Evolutionary conservation across 2,329 filamentous ascomycete species (phyloP).

Genomic region (Aureobasidium sp.): DNA sequence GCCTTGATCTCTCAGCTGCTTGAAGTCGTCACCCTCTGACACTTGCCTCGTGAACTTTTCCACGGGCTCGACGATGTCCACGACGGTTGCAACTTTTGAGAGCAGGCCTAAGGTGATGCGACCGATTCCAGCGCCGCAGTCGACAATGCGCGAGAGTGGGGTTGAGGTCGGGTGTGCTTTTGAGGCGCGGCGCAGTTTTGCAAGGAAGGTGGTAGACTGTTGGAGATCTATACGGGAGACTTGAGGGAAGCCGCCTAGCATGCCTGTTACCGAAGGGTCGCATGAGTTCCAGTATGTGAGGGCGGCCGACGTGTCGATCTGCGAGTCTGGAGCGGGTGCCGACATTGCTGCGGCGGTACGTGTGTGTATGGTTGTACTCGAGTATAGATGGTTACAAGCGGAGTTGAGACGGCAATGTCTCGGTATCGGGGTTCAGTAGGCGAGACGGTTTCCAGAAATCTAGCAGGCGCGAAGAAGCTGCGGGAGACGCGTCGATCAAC

Average conservation of each 20-base stretch:
- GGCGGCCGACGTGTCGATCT: constrained; percentile 38
- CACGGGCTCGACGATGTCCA: constrained; percentile 83
- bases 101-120: constrained; percentile 73
- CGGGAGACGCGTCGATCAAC: constrained; percentile 14
- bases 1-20: constrained; percentile 33
- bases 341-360: background rate
- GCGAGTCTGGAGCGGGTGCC: constrained; percentile 32
- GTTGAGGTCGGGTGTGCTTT: constrained; percentile 22
- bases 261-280: constrained; percentile 57
- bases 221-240: constrained; percentile 65
- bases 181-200: constrained; percentile 51
- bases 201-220: constrained; percentile 62
- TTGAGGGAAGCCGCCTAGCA: constrained; percentile 69
- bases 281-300: constrained; percentile 48
- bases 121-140: constrained; percentile 68
- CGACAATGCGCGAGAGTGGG: constrained; percentile 41
- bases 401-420: background rate
- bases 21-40: constrained; percentile 27
- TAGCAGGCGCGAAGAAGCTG: background rate
- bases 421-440: background rate
- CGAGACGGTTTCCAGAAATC: background rate
- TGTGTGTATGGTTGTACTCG: background rate
- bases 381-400: background rate
- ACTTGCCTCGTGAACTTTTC: constrained; percentile 68
- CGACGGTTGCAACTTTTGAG: constrained; percentile 57